Conservation (phyloP, 208 protist species). For the Crithidia bombi region DNA sequence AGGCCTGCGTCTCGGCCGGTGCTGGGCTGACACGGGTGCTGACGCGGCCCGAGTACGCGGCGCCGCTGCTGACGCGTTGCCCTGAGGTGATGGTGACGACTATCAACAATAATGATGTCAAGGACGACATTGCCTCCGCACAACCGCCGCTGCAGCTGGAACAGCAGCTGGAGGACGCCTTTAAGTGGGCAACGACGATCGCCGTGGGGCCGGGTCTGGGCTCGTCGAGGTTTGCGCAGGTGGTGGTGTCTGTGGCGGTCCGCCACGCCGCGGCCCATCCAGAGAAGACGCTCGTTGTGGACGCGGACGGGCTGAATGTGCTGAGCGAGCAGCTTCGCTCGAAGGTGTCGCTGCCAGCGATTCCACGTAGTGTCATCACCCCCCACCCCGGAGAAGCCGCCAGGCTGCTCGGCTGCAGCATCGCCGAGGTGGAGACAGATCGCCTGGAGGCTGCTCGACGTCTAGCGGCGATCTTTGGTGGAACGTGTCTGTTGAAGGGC, state of each 20-base stretch:
- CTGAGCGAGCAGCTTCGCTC: slow-evolving; percentile 27
- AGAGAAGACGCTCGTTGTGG: slow-evolving; percentile 62
- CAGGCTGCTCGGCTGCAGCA: slow-evolving; percentile 54
- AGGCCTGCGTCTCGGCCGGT: slow-evolving; percentile 62
- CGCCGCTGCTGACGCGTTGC: slow-evolving; percentile 70
- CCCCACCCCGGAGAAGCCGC: slow-evolving; percentile 85
- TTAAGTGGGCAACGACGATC: slow-evolving; percentile 59
- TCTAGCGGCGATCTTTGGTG: slow-evolving; percentile 52
- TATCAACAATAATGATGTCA: not conserved
- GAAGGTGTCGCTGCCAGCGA: slow-evolving; percentile 5
- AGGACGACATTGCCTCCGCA: not conserved
- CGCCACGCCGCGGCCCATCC: slow-evolving; percentile 36
- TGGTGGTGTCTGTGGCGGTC: slow-evolving; percentile 33
- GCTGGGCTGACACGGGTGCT: slow-evolving; percentile 75
- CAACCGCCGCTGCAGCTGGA: slow-evolving; percentile 12
- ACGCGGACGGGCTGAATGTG: slow-evolving; percentile 79
- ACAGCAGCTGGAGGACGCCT: slow-evolving; percentile 30
- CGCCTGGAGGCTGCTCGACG: slow-evolving; percentile 53
- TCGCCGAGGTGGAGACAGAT: slow-evolving; percentile 72
- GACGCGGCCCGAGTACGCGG: slow-evolving; percentile 54
- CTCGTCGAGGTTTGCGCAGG: slow-evolving; percentile 37
- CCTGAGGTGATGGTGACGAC: slow-evolving; percentile 75
- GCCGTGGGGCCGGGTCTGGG: slow-evolving; percentile 79
- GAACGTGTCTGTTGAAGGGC: slow-evolving; percentile 78
- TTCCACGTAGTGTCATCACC: slow-evolving; percentile 69